phyloP scores from a whole-genome alignment of 768 basidiomycete genomes.

The Phanerochaete carnosa region DNA sequence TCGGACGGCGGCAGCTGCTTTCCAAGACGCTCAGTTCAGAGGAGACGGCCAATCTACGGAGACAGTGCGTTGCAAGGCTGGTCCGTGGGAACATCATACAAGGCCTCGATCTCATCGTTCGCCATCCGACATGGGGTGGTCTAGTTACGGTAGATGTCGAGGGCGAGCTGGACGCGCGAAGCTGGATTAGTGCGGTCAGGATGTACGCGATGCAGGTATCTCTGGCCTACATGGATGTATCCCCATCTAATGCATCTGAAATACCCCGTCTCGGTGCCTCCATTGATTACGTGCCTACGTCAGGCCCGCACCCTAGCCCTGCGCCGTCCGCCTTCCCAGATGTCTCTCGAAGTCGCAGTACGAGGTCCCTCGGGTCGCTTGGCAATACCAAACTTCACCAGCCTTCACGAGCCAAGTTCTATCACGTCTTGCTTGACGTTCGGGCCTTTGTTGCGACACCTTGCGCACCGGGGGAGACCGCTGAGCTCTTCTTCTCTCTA shows the following conservation, averaged over 20 bases:
- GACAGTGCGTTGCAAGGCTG: constrained; percentile 83
- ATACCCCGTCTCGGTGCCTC: constrained; percentile 36
- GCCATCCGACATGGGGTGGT: constrained; percentile 88
- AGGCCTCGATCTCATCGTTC: constrained; percentile 92
- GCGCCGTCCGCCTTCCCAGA: constrained; percentile 75
- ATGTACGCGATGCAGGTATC: constrained; percentile 91
- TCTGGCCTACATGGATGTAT: constrained; percentile 71
- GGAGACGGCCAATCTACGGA: constrained; percentile 76
- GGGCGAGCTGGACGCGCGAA: constrained; percentile 73
- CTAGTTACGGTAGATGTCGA: constrained; percentile 81
- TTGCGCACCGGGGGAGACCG: constrained; percentile 88
- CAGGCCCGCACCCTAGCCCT: constrained; percentile 31
- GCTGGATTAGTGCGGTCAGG: constrained; percentile 84
- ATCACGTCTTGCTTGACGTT: constrained; percentile 87
- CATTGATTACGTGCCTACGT: constrained; percentile 39
- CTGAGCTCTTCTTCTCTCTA: constrained; percentile 90
- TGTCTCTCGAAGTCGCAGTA: constrained; percentile 28
- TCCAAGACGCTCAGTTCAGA: constrained; percentile 84
- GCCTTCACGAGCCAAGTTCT: constrained; percentile 57
- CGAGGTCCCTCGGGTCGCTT: constrained; percentile 31
- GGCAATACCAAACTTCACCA: constrained; percentile 19
- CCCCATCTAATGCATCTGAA: constrained; percentile 31
- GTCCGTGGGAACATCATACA: constrained; percentile 91
- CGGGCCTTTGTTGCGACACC: constrained; percentile 90
- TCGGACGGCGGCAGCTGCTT: constrained; percentile 87